A percentile compares a stretch with the other conserved stretches of the same genome.
phyloP scores from a whole-genome alignment of 306 rosid genomes.

The Ochetophila trinervis region DNA sequence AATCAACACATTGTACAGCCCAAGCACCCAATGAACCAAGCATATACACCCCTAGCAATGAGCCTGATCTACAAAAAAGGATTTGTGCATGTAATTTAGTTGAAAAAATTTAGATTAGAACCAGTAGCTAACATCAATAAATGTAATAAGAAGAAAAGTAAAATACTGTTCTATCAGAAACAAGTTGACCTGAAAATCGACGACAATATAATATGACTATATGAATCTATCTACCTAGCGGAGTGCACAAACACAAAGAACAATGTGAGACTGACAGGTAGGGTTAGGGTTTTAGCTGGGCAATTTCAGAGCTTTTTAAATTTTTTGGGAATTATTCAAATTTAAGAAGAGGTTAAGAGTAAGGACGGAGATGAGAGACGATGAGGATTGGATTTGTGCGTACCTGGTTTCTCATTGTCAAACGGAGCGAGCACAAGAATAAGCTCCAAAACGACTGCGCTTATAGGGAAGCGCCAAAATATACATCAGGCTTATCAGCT shows the following conservation, averaged over 20 bases:
- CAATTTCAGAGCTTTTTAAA: neutral
- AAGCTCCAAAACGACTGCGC: conserved; percentile 1
- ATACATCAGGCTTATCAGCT: neutral
- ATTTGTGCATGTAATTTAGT: conserved; percentile 6
- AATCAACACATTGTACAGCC: conserved; percentile 45
- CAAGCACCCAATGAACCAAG: conserved; percentile 20
- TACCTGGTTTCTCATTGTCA: conserved; percentile 9
- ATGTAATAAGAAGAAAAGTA: no score
- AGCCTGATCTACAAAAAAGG: conserved; percentile 11
- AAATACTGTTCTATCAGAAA: no score
- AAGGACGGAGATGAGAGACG: conserved; percentile 11
- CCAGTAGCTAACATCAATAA: neutral
- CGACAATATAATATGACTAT: neutral
- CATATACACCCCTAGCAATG: conserved; percentile 17
- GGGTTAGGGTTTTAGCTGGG: conserved; percentile 13
- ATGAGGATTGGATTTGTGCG: conserved; percentile 49
- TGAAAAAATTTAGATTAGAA: conserved; percentile 2
- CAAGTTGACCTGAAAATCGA: neutral
- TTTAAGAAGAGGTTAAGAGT: conserved; percentile 1
- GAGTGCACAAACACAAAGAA: conserved; percentile 6
- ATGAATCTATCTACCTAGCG: neutral
- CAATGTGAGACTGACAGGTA: neutral
- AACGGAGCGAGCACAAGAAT: neutral
- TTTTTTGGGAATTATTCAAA: neutral
- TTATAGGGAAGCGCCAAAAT: neutral